A percentile compares a stretch with the other conserved stretches of the same genome.
Conservation (phyloP, 2,329 filamentous ascomycete genomes). For the Trichothecium roseum region DNA sequence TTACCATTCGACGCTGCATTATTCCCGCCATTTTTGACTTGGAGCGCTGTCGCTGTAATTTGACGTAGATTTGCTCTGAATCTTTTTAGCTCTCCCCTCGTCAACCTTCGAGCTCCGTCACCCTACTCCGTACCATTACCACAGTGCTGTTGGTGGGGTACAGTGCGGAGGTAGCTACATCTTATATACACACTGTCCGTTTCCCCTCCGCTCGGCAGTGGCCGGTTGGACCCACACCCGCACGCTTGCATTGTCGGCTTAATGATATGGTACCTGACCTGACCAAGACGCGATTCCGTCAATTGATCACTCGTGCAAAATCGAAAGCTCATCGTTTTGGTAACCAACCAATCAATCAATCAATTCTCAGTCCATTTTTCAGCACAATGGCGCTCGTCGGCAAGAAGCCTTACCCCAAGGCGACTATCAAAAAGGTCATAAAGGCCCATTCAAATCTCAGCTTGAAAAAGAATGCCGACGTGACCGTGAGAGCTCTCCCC, state of each 20-base stretch:
- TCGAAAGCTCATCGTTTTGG: not conserved
- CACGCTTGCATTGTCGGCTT: not conserved
- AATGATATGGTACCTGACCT: not conserved
- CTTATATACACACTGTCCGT: slow-evolving; percentile 8
- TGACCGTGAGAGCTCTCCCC: slow-evolving; percentile 50
- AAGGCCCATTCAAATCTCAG: slow-evolving; percentile 78
- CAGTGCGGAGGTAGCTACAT: too few relatives aligned
- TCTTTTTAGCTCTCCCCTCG: too few relatives aligned
- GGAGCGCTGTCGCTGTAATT: not conserved
- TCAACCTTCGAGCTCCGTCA: too few relatives aligned
- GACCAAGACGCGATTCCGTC: slow-evolving; percentile 1
- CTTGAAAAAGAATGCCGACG: slow-evolving; percentile 76
- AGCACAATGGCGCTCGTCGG: slow-evolving; percentile 29
- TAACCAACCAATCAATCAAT: not conserved
- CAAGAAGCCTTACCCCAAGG: slow-evolving; percentile 73
- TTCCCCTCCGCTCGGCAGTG: not conserved
- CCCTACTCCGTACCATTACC: too few relatives aligned
- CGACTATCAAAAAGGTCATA: slow-evolving; percentile 77
- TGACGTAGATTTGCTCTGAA: too few relatives aligned
- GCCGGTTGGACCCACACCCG: not conserved
- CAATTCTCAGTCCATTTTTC: too few relatives aligned
- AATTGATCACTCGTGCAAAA: not conserved
- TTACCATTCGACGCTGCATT: slow-evolving; percentile 52
- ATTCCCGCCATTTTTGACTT: slow-evolving; percentile 28
- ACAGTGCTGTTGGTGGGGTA: slow-evolving; percentile 6